These are phyloP conservation scores for Nemania diffusa DNA, from an alignment of 2,329 filamentous ascomycete species.

Conservation along the genomic window DNA sequence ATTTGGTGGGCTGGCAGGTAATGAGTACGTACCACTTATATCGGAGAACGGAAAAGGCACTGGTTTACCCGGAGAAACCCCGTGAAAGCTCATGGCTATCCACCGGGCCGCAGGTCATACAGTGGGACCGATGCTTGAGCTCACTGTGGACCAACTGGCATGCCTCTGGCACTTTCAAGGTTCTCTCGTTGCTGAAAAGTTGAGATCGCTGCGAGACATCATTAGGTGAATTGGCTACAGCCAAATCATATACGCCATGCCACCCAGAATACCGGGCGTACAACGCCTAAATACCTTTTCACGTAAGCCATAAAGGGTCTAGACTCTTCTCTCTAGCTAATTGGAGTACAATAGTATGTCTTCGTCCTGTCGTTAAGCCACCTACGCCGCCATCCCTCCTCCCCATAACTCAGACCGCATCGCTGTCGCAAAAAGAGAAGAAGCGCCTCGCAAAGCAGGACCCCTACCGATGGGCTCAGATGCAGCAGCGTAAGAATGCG, in stretches of 20 bases:
- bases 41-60: conserved; percentile 20
- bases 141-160: conserved; percentile 20
- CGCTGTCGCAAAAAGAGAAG: conserved; percentile 69
- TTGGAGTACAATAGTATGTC: conserved; percentile 61
- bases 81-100: conserved; percentile 12
- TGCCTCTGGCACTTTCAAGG: conserved; percentile 16
- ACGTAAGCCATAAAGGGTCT: conserved; percentile 58
- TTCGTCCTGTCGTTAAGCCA: conserved; percentile 63
- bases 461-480: conserved; percentile 83
- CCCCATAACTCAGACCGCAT: conserved; percentile 70
- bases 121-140: conserved; percentile 5
- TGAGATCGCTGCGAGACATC: conserved; percentile 17
- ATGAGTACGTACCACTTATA: not conserved
- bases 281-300: conserved; percentile 69
- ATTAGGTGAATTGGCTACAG: conserved; percentile 12
- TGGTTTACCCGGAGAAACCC: conserved; percentile 17
- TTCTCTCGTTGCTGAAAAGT: conserved; percentile 27
- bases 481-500: conserved; percentile 83
- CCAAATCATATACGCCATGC: conserved; percentile 61
- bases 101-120: not conserved
- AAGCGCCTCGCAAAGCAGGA: conserved; percentile 76
- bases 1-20: too few relatives aligned
- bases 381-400: conserved; percentile 65
- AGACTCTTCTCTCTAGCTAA: conserved; percentile 5
- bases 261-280: conserved; percentile 71